A percentile compares a stretch with the other conserved stretches of the same genome.
These are phyloP conservation scores for Selaginella tamariscina DNA, from an alignment of 75 land plant genomes.

Conservation along the genomic window DNA sequence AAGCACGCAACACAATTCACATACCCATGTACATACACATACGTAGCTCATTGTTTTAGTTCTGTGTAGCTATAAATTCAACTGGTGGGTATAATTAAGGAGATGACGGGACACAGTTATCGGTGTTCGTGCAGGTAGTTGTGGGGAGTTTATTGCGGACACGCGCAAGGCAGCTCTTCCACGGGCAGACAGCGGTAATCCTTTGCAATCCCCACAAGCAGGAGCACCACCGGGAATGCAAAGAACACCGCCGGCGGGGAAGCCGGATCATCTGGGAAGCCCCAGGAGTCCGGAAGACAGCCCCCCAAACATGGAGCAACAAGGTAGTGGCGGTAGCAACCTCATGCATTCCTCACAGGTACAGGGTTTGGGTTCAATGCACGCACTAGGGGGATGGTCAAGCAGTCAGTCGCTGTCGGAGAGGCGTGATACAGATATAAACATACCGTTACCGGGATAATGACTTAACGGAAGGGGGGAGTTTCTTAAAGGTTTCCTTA, in stretches of 20 bases:
- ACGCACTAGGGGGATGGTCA: neutral
- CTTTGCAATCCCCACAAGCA: no score
- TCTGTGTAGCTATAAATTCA: no score
- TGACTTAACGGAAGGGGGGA: neutral
- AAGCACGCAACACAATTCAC: no score
- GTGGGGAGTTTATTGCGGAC: constrained; percentile 76
- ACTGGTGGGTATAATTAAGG: no score
- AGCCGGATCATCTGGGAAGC: neutral
- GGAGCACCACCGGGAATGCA: neutral
- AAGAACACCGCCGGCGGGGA: neutral
- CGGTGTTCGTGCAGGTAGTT: constrained; percentile 52
- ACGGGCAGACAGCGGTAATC: neutral
- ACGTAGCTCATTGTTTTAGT: no score
- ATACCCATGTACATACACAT: no score
- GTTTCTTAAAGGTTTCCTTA: no score
- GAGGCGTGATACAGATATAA: neutral
- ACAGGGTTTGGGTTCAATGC: neutral
- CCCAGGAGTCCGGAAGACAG: no score
- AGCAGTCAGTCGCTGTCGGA: neutral
- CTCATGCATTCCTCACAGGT: neutral
- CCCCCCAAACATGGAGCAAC: neutral
- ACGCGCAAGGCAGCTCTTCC: constrained; percentile 23
- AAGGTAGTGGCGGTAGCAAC: neutral
- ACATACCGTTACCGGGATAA: neutral
- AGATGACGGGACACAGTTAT: no score